These are phyloP conservation scores for Phytophthora ramorum DNA, from an alignment of 352 stramenopile genomes.

Conservation along the genomic window DNA sequence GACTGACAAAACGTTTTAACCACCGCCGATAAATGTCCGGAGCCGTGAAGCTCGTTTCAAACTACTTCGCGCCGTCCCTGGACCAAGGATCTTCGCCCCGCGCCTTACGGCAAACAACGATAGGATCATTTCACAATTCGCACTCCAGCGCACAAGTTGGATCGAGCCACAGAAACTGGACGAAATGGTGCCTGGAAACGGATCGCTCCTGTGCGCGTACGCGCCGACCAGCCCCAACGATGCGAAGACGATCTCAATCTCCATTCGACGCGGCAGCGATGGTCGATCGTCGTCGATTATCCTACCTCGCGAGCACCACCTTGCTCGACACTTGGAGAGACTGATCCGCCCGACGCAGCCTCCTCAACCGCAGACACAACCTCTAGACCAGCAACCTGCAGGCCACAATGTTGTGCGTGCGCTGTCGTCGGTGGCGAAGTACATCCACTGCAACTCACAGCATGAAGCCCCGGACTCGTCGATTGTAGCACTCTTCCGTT, in stretches of 20 bases:
- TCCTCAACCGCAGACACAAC: conserved; percentile 1
- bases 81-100: conserved; percentile 10
- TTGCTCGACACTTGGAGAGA: conserved; percentile 22
- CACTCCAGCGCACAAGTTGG: conserved; percentile 6
- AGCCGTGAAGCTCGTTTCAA: neutral
- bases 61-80: conserved; percentile 2
- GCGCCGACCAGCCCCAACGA: neutral
- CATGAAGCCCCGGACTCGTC: conserved; percentile 16
- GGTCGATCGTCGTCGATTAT: conserved; percentile 21
- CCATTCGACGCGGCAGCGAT: conserved; percentile 15
- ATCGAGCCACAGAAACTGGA: conserved; percentile 2
- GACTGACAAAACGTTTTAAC: conserved; percentile 19
- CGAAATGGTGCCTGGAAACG: conserved; percentile 23
- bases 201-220: conserved; percentile 14
- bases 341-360: conserved; percentile 13
- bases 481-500: conserved; percentile 20
- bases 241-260: conserved; percentile 26
- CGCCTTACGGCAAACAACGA: conserved; percentile 1
- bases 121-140: conserved; percentile 24
- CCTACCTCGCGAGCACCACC: conserved; percentile 23
- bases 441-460: conserved; percentile 18
- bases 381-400: conserved; percentile 2
- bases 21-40: conserved; percentile 11
- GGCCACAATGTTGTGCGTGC: conserved; percentile 13
- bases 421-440: conserved; percentile 29